Conservation (phyloP, 345 rosid genomes). For the Dipteronia sinensis region DNA sequence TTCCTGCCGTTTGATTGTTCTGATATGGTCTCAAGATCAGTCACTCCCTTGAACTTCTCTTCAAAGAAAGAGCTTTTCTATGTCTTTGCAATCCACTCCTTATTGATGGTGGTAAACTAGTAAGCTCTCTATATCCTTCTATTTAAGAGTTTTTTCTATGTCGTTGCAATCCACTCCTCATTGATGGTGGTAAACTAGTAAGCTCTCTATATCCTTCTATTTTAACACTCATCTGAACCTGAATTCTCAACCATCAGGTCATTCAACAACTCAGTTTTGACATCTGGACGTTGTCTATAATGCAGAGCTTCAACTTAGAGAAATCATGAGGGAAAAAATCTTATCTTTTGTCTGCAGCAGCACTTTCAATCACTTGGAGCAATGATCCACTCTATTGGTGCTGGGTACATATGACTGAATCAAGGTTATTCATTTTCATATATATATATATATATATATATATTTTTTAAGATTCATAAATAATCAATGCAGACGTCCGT, state of each 20-base stretch:
- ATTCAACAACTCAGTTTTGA: too few species aligned
- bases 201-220: too few species aligned
- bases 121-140: too few species aligned
- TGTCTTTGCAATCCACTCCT: conserved; percentile 48
- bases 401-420: conserved; percentile 52
- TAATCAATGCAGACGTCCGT: too few species aligned
- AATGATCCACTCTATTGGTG: conserved; percentile 52
- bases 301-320: too few species aligned
- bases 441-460: too few species aligned
- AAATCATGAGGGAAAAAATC: conserved; percentile 56
- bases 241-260: too few species aligned
- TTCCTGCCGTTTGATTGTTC: conserved; percentile 50
- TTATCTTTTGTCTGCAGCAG: conserved; percentile 65
- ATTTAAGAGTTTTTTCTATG: too few species aligned
- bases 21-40: conserved; percentile 33
- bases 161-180: too few species aligned
- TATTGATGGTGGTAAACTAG: conserved; percentile 50
- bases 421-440: conserved; percentile 42
- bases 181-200: too few species aligned
- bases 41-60: conserved; percentile 25
- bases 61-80: conserved; percentile 67
- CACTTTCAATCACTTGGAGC: conserved; percentile 58
- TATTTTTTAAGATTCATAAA: too few species aligned
- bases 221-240: background rate
- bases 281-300: too few species aligned